phyloP scores from a whole-genome alignment of 176 grass and related monocot genomes.

The Neostapfia colusana region DNA sequence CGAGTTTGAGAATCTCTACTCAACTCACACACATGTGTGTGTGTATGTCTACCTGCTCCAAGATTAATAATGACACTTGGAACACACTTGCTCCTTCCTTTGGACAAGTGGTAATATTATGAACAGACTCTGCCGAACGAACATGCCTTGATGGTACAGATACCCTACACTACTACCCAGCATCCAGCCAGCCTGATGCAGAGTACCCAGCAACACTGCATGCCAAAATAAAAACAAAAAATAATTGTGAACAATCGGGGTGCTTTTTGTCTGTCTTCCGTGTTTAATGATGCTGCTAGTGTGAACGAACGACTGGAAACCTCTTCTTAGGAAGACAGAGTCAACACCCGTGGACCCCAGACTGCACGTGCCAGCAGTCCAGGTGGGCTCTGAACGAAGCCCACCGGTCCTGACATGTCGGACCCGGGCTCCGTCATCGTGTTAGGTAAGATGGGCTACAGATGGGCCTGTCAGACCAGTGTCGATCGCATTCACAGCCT shows the following conservation, averaged over 20 bases:
- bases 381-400: constrained; percentile 40
- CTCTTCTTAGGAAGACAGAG: not conserved
- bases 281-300: not conserved
- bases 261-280: not conserved
- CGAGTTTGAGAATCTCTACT: not conserved
- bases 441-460: constrained; percentile 41
- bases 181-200: not conserved
- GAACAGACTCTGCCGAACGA: not conserved
- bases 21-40: not conserved
- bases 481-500: constrained; percentile 42
- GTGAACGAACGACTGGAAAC: constrained; percentile 20
- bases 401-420: not conserved
- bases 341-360: constrained; percentile 34
- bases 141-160: not conserved
- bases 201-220: not conserved
- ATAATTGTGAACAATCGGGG: no score
- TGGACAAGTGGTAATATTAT: not conserved
- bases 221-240: not conserved
- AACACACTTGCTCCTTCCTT: not conserved
- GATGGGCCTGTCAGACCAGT: constrained; percentile 39
- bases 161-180: not conserved
- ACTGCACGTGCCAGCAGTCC: constrained; percentile 4
- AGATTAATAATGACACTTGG: not conserved
- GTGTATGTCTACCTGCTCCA: not conserved
- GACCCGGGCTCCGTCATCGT: constrained; percentile 3